These are phyloP conservation scores for Euphorbia pulcherrima DNA, from an alignment of 345 rosid species.

Conservation along the genomic window DNA sequence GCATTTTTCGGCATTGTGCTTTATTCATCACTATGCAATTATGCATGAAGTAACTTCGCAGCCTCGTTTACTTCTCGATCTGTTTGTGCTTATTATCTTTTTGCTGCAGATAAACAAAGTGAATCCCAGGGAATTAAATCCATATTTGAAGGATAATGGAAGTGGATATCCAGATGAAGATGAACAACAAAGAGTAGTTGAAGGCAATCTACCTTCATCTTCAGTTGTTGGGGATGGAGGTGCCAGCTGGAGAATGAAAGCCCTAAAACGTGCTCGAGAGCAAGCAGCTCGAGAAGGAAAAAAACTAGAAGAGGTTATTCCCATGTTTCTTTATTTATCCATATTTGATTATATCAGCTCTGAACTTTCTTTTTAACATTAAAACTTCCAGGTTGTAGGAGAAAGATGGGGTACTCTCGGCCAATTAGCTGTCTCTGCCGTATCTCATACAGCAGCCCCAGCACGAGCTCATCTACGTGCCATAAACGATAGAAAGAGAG, in stretches of 20 bases:
- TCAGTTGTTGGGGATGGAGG: conserved; percentile 91
- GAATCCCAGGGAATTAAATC: conserved; percentile 82
- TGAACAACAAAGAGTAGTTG: conserved; percentile 35
- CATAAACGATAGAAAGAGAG: conserved; percentile 58
- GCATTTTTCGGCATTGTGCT: not conserved
- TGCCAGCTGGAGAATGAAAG: conserved; percentile 92
- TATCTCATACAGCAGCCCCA: conserved; percentile 69
- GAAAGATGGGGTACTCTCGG: conserved; percentile 84
- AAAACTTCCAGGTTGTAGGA: conserved; percentile 57
- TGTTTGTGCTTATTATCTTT: not conserved
- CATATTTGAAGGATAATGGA: conserved; percentile 68
- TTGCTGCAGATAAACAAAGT: conserved; percentile 37
- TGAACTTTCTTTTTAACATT: conserved; percentile 15
- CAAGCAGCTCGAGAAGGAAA: conserved; percentile 87
- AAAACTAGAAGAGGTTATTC: conserved; percentile 54
- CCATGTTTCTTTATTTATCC: not conserved
- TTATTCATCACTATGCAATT: not conserved
- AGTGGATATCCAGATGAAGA: conserved; percentile 77
- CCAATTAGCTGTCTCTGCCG: conserved; percentile 60
- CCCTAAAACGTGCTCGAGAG: conserved; percentile 81
- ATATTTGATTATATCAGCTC: conserved; percentile 9
- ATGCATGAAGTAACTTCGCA: not conserved
- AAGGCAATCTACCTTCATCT: conserved; percentile 42
- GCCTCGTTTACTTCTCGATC: conserved; percentile 5
- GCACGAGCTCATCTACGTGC: conserved; percentile 87